Evolutionary conservation across 257 asterid species (phyloP).

Genomic region (Solanum boliviense): DNA sequence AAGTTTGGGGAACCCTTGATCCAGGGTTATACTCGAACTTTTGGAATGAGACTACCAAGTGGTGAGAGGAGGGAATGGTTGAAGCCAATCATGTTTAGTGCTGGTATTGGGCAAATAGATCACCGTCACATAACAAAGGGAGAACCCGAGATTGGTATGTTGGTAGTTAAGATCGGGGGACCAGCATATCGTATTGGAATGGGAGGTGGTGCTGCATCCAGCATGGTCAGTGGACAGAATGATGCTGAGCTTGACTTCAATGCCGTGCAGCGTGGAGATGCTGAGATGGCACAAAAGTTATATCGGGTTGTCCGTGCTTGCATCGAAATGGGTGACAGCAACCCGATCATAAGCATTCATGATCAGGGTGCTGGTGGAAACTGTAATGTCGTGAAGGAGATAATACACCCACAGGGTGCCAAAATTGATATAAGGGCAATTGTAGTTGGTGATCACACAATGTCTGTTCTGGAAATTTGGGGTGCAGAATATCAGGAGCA

Average conservation of each 20-base stretch:
- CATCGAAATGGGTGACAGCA: conserved; percentile 77
- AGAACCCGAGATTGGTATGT: conserved; percentile 89
- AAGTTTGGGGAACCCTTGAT: conserved; percentile 91
- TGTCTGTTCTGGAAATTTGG: conserved; percentile 96
- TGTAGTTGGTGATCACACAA: conserved; percentile 83
- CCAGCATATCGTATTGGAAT: conserved; percentile 96
- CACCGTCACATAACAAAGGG: conserved; percentile 71
- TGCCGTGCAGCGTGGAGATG: conserved; percentile 87
- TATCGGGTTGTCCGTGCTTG: conserved; percentile 93
- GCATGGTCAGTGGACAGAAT: conserved; percentile 99
- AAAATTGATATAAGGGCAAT: conserved; percentile 76
- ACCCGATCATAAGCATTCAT: conserved; percentile 86
- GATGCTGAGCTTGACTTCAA: conserved; percentile 93
- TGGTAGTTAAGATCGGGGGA: conserved; percentile 96
- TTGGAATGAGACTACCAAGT: conserved; percentile 89
- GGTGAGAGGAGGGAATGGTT: conserved; percentile 97
- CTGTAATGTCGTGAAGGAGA: conserved; percentile 71
- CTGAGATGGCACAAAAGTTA: conserved; percentile 91
- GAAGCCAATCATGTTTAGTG: conserved; percentile 97
- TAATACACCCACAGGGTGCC: conserved; percentile 81
- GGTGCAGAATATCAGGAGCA: conserved; percentile 99
- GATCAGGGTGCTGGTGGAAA: conserved; percentile 96
- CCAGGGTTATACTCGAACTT: conserved; percentile 91
- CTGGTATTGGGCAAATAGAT: conserved; percentile 92
- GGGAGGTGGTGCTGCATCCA: conserved; percentile 99